Evolutionary conservation across 768 basidiomycete genomes (phyloP).

Genomic region (Amanita polypyramis): DNA sequence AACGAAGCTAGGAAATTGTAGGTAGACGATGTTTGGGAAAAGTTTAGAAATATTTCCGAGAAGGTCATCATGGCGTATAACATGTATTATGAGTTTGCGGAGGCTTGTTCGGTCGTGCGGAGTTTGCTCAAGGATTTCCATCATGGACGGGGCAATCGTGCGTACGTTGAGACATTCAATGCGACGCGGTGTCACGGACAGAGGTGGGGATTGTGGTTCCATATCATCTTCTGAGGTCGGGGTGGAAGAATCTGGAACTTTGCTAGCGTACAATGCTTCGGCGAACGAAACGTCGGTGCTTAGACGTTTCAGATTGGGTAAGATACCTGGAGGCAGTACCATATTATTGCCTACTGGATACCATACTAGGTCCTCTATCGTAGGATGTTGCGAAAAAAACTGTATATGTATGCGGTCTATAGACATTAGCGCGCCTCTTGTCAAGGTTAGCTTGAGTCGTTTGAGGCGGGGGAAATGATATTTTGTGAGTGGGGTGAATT

Average conservation of each 20-base stretch:
- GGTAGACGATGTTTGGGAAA: conserved; percentile 30
- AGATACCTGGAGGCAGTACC: conserved; percentile 20
- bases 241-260: conserved; percentile 1
- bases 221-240: conserved; percentile 5
- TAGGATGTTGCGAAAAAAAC: conserved; percentile 36
- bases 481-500: conserved; percentile 26
- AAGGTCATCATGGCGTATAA: conserved; percentile 18
- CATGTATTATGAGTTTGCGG: conserved; percentile 22
- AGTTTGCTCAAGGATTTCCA: conserved; percentile 17
- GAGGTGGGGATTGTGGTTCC: conserved; percentile 2
- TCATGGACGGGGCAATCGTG: conserved; percentile 18
- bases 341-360: conserved; percentile 26
- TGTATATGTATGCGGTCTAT: conserved; percentile 24
- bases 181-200: conserved; percentile 11
- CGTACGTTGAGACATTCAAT: conserved; percentile 27
- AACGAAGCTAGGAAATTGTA: conserved; percentile 24
- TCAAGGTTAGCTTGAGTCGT: conserved; percentile 28
- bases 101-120: conserved; percentile 20
- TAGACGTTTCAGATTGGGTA: conserved; percentile 31
- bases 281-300: conserved; percentile 24
- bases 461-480: conserved; percentile 31
- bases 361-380: conserved; percentile 37
- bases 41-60: conserved; percentile 23
- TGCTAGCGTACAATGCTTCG: conserved; percentile 21
- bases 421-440: conserved; percentile 25